Evolutionary conservation across 257 asterid genomes (phyloP).

Genomic region (Pogostemon cablin): DNA sequence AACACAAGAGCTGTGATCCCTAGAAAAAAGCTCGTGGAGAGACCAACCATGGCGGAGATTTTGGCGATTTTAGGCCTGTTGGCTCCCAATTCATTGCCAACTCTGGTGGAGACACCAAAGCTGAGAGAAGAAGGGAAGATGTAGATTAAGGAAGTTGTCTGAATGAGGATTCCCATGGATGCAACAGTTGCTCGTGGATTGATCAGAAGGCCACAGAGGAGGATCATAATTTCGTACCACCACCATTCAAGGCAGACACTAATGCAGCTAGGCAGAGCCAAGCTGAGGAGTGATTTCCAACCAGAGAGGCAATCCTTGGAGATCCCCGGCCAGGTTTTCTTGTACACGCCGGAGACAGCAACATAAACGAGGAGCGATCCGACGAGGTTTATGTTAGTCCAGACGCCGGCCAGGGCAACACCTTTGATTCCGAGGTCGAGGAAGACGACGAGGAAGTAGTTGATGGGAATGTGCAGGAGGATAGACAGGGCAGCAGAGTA

Average conservation of each 20-base stretch:
- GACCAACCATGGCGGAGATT: conserved; percentile 45
- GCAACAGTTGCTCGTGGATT: conserved; percentile 62
- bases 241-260: conserved; percentile 71
- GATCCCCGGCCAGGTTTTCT: conserved; percentile 47
- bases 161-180: conserved; percentile 67
- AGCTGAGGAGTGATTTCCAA: conserved; percentile 41
- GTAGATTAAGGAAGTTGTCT: conserved; percentile 58
- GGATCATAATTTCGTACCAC: conserved; percentile 71
- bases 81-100: conserved; percentile 65
- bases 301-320: conserved; percentile 41
- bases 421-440: conserved; percentile 55
- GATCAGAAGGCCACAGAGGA: conserved; percentile 50
- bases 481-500: conserved; percentile 47
- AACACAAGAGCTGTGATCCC: conserved; percentile 47
- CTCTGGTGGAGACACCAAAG: conserved; percentile 57
- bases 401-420: conserved; percentile 55
- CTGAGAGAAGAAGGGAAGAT: conserved; percentile 67
- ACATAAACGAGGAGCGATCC: conserved; percentile 44
- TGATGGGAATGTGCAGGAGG: conserved; percentile 51
- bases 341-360: conserved; percentile 37
- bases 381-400: conserved; percentile 60
- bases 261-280: conserved; percentile 61
- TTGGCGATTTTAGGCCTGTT: conserved; percentile 44
- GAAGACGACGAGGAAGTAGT: conserved; percentile 45
- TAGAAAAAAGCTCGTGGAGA: conserved; percentile 37